Evolutionary conservation across 1,284 basidiomycete genomes (phyloP), one percentile per base, ranked within the genome.

Genomic region (Thecaphora frezii): DNA sequence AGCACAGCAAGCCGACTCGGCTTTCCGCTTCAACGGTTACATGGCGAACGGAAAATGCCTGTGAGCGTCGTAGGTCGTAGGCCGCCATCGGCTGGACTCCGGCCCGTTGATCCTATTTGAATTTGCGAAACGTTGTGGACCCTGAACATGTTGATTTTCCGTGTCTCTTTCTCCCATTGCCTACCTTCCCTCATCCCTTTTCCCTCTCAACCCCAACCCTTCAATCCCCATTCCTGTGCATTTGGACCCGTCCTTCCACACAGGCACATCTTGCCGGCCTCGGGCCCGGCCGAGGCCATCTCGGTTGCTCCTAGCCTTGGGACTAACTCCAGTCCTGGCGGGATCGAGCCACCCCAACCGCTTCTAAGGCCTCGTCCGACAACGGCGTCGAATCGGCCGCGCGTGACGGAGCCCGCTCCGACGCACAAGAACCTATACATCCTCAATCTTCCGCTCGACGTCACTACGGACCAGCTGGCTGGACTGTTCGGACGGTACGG

Each of bases 361-460:
- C 12, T 12, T 16, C 16, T 16, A 3, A 36, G 13, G 33, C 16
- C 33, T 7, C 33, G 33, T 4, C 13, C 33, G 7, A 14, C 33
- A 3, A 14, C 33, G 5, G 5, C 33, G 5, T 36, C 33, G 10
- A 16, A 16, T 12, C 33, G 33, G 18, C 12, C 33, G 18, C 33
- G 33, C 33, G 33, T 16, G 5, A 14, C 33, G 5, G 39, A 41
- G 3, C 5, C 39, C 22, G 39, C 7, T 21, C 19, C 39, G n/a
- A 23, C 7, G 12, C 39, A 41, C 39, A 41, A 41, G 43, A 77
- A 78, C 41, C 60, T 78, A 18, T 78, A 78, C 51, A 63, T 78
- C 5, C 69, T 78, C 43, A 78, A 77, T 40, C 58, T 78, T 18
- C 76, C 76, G 7, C 62, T 78, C 22, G 70, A 75, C 44, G 76